Evolutionary conservation across 2,329 filamentous ascomycete genomes (phyloP), one percentile per base, ranked within the genome.

Genomic region (Lasiodiplodia citricola): DNA sequence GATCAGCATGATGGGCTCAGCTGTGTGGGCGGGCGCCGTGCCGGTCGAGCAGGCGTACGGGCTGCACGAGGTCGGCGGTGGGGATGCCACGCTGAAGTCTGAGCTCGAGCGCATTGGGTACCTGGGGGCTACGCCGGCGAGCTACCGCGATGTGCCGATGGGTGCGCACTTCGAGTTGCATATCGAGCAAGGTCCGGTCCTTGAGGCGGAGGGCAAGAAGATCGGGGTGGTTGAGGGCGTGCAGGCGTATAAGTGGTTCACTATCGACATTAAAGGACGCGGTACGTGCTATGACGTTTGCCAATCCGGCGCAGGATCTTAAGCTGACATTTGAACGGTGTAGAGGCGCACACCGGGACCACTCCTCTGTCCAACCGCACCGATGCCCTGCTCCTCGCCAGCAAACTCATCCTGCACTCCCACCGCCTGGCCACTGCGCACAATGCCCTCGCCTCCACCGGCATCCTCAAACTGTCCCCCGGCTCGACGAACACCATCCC

Each of bases 121-220:
- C 71, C 80, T 92, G 0, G 92, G 92, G 16, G 72, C 79, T 0
- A 79, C 84, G 0, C 84, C 85, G 11, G 86, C 87, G 25, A 87
- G 83, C 64, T 84, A 90, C 76, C 82, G 85, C 70, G 81, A 83
- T 37, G 87, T 85, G 16, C 90, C 90, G 0, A 88, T 93, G 79
- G 90, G 87, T 0, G 92, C 91, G 0, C 92, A 95, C 77, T 94
- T 95, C 74, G 92, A 95, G 78, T 84, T 95, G 13, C 92, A 96
- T 75, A 95, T 95, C 66, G 93, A 96, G 77, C 93, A 96, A 77
- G 92, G 92, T 0, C 92, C 92, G 0, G 87, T 93, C 38, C 84
- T 96, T 0, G 89, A 94, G 74, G 84, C 84, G 18, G 83, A 86
- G 37, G 80, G 84, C 31, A 85, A 89, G 71, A 88, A 89, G 66